Conservation (phyloP, 495 filamentous ascomycete species). For the Penicilliopsis zonata region DNA sequence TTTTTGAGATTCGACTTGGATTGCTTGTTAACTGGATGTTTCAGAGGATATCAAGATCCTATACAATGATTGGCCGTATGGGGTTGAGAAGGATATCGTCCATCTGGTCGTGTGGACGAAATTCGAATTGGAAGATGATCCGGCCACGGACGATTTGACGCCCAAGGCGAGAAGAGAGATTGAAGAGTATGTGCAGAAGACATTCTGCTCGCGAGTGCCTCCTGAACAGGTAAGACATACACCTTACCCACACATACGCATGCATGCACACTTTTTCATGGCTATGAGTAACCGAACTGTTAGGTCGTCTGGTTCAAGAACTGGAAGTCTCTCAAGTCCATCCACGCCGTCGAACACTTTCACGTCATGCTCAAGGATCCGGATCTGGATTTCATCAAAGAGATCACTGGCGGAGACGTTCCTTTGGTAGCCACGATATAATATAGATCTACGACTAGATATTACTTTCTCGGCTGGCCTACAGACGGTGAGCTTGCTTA, state of each 20-base stretch:
- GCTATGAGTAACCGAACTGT: background rate
- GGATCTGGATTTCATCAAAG: constrained; percentile 51
- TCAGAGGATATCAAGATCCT: constrained; percentile 62
- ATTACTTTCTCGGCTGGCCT: too few relatives aligned
- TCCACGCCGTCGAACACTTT: constrained; percentile 87
- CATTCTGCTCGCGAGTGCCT: constrained; percentile 42
- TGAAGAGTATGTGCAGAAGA: constrained; percentile 51
- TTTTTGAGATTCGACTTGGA: constrained; percentile 1
- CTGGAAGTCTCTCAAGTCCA: constrained; percentile 67
- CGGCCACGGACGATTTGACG: constrained; percentile 53
- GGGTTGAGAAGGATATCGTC: constrained; percentile 59
- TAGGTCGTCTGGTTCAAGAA: constrained; percentile 87
- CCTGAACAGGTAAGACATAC: constrained; percentile 26
- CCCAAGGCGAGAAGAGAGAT: constrained; percentile 48
- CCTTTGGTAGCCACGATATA: constrained; percentile 33
- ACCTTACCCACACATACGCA: background rate
- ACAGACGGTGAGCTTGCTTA: too few relatives aligned
- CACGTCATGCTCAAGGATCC: constrained; percentile 81
- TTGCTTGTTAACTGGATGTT: background rate
- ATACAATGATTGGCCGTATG: constrained; percentile 88
- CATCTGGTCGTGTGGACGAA: constrained; percentile 91
- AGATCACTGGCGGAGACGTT: constrained; percentile 65
- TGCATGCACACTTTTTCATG: background rate
- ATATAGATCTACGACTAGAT: constrained; percentile 2
- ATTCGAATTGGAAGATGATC: constrained; percentile 60